Conservation (phyloP, 208 protist species). For the Leishmania major region DNA sequence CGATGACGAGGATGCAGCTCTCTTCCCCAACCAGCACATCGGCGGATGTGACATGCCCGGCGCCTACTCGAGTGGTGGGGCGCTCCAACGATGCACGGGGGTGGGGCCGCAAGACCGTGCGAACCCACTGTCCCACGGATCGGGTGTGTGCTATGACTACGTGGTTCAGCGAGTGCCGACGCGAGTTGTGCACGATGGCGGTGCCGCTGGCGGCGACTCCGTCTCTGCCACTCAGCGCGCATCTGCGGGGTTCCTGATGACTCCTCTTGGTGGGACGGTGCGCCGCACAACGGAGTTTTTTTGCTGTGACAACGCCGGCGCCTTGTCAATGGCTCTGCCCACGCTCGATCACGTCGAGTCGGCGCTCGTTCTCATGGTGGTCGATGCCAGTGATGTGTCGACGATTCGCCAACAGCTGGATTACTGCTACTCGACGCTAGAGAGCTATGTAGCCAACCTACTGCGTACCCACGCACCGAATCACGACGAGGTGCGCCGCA, state of each 20-base stretch:
- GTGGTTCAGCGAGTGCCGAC: conserved; percentile 59
- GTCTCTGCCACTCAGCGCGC: background rate
- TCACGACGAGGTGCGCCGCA: conserved; percentile 74
- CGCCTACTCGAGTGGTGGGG: conserved; percentile 16
- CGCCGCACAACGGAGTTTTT: conserved; percentile 73
- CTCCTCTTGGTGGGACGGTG: conserved; percentile 16
- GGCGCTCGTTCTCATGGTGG: conserved; percentile 68
- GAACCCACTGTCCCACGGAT: conserved; percentile 46
- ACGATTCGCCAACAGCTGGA: conserved; percentile 61
- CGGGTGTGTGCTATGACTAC: conserved; percentile 72
- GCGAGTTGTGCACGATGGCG: conserved; percentile 17
- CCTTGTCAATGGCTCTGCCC: conserved; percentile 74
- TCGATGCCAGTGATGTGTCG: conserved; percentile 68
- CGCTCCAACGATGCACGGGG: conserved; percentile 7
- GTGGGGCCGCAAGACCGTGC: conserved; percentile 14
- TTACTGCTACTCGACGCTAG: conserved; percentile 48
- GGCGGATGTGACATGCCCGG: conserved; percentile 18
- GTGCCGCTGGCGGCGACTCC: background rate
- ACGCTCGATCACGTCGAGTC: conserved; percentile 61
- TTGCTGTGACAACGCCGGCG: conserved; percentile 81
- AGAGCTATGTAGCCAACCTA: conserved; percentile 51
- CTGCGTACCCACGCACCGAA: conserved; percentile 60
- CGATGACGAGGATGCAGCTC: conserved; percentile 13
- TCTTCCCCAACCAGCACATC: background rate
- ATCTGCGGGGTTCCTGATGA: background rate